Conservation (phyloP, 305 asterid genomes). For the Plantago lanceolata region DNA sequence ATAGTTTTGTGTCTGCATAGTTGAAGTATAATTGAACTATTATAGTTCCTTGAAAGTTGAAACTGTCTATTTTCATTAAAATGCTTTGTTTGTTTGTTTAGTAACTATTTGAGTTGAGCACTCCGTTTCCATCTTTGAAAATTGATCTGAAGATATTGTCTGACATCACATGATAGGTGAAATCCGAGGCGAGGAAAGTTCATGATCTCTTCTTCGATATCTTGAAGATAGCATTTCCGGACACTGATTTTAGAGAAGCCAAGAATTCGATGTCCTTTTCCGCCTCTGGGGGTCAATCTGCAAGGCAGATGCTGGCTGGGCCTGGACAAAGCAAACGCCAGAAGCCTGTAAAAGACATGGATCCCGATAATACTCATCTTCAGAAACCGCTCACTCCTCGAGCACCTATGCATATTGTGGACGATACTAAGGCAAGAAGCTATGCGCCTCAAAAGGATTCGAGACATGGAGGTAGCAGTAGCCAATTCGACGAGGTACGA, state of each 20-base stretch:
- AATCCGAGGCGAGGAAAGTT: constrained; percentile 85
- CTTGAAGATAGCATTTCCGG: constrained; percentile 76
- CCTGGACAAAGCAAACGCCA: constrained; percentile 59
- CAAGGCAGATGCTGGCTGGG: constrained; percentile 45
- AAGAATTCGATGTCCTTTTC: constrained; percentile 56
- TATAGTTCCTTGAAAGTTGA: no score
- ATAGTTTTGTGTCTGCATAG: no score
- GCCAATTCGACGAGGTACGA: constrained; percentile 44
- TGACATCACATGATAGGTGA: constrained; percentile 56
- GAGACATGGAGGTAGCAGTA: constrained; percentile 43
- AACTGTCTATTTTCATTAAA: background rate
- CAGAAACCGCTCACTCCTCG: constrained; percentile 67
- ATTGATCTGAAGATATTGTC: constrained; percentile 19
- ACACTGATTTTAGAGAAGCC: constrained; percentile 80
- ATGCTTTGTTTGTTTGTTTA: background rate
- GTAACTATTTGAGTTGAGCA: constrained; percentile 1
- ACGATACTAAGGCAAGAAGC: constrained; percentile 39
- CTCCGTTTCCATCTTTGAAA: background rate
- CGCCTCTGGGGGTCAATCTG: constrained; percentile 49
- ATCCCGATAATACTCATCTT: constrained; percentile 48
- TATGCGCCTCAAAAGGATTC: constrained; percentile 49
- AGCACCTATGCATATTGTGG: constrained; percentile 37
- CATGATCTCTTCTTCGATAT: constrained; percentile 96
- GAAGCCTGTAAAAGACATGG: constrained; percentile 43
- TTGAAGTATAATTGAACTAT: no score